Conservation (phyloP, 1,284 basidiomycete genomes). For the Omphalotus olearius region DNA sequence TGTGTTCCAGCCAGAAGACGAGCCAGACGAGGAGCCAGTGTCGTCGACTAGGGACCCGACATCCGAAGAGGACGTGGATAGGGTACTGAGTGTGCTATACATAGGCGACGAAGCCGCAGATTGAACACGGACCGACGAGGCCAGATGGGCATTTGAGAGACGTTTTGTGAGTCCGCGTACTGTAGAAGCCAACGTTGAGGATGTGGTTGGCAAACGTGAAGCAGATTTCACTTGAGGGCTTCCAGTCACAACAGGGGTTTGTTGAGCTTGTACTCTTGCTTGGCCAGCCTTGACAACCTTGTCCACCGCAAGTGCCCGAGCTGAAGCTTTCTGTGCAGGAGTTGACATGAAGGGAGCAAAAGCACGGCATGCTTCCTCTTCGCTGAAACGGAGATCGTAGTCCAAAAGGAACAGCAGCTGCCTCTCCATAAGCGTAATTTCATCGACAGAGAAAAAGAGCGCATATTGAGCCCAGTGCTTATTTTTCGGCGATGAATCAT, state of each 20-base stretch:
- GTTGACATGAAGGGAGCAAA: slow-evolving; percentile 60
- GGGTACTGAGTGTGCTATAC: slow-evolving; percentile 34
- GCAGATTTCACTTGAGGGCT: slow-evolving; percentile 26
- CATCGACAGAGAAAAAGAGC: slow-evolving; percentile 66
- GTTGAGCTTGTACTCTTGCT: slow-evolving; percentile 48
- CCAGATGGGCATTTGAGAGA: slow-evolving; percentile 46
- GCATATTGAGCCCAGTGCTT: slow-evolving; percentile 88
- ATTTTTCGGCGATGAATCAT: slow-evolving; percentile 95
- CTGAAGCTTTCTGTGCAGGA: slow-evolving; percentile 37
- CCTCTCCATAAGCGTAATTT: slow-evolving; percentile 96
- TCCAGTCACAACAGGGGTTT: slow-evolving; percentile 33
- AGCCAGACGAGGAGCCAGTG: slow-evolving; percentile 56
- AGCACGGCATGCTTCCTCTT: slow-evolving; percentile 63
- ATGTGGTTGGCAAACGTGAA: slow-evolving; percentile 17
- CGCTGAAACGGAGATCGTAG: slow-evolving; percentile 85
- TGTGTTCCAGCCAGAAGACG: slow-evolving; percentile 42
- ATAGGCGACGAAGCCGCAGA: slow-evolving; percentile 30
- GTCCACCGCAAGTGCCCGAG: slow-evolving; percentile 50
- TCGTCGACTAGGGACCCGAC: slow-evolving; percentile 60
- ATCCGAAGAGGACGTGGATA: slow-evolving; percentile 53
- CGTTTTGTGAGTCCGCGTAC: slow-evolving; percentile 55
- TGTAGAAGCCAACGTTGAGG: slow-evolving; percentile 34
- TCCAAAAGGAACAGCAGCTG: slow-evolving; percentile 87
- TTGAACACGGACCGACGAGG: slow-evolving; percentile 21
- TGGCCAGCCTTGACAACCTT: slow-evolving; percentile 53